phyloP scores from a whole-genome alignment of 495 filamentous ascomycete species.

The Hypoxylon lienhwacheense region DNA sequence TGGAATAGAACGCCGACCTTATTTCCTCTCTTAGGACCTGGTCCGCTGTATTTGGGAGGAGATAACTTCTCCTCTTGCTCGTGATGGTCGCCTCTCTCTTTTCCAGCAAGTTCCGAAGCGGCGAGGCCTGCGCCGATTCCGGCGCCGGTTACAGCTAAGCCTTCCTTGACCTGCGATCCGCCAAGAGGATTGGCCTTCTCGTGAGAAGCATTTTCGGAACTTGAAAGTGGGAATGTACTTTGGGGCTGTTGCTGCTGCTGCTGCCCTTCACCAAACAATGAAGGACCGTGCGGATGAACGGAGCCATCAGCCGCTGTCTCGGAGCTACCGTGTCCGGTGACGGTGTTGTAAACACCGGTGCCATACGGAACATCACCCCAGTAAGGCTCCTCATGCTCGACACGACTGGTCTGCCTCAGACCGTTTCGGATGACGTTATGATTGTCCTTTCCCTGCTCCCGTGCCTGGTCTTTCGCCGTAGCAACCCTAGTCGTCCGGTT shows the following conservation, averaged over 20 bases:
- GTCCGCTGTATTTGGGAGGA: constrained; percentile 5
- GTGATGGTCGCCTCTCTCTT: constrained; percentile 21
- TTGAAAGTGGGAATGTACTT: constrained; percentile 26
- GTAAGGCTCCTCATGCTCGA: constrained; percentile 36
- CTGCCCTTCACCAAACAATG: too few species aligned
- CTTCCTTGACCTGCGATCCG: constrained; percentile 11
- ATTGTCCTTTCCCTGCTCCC: neutral
- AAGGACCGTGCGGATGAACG: neutral
- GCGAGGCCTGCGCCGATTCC: constrained; percentile 10
- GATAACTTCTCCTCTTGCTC: constrained; percentile 16
- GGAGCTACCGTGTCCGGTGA: constrained; percentile 48
- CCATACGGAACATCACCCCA: constrained; percentile 47
- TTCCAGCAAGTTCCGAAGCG: constrained; percentile 13
- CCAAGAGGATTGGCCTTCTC: constrained; percentile 28
- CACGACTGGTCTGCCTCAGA: constrained; percentile 10
- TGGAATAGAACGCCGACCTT: constrained; percentile 39
- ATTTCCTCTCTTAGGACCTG: constrained; percentile 32
- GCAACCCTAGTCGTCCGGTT: neutral
- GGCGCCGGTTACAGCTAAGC: constrained; percentile 12
- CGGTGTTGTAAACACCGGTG: constrained; percentile 44
- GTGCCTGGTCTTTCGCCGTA: neutral
- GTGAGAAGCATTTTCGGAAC: constrained; percentile 15
- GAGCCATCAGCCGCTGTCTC: constrained; percentile 20
- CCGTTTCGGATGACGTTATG: constrained; percentile 19
- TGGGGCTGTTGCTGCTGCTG: constrained; percentile 41